Evolutionary conservation across 2,329 filamentous ascomycete genomes (phyloP).

Genomic region (Ceratocystis variospora): DNA sequence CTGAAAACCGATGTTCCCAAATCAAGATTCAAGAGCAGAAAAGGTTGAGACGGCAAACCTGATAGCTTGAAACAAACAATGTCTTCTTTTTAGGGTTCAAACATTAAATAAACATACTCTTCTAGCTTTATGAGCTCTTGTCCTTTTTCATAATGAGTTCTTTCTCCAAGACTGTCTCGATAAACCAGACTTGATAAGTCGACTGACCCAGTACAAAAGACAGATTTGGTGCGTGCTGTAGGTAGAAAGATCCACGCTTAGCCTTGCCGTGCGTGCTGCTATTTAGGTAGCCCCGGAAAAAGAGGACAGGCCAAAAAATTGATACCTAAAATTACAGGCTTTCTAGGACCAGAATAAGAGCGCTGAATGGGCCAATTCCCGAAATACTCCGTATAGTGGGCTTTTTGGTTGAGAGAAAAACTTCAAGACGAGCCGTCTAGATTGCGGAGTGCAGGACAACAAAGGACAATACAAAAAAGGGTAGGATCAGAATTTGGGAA

Average conservation of each 20-base stretch:
- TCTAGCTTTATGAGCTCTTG: too few species aligned
- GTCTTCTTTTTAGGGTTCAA: too few species aligned
- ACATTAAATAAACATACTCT: too few species aligned
- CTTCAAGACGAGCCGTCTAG: constrained; percentile 1
- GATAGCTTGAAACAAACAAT: too few species aligned
- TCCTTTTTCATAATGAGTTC: too few species aligned
- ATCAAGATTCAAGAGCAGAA: too few species aligned
- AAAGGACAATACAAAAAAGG: neutral
- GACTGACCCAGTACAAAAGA: constrained; percentile 7
- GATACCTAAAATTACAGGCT: constrained; percentile 19
- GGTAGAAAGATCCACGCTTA: constrained; percentile 9
- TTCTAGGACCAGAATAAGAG: neutral
- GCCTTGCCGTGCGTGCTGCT: neutral
- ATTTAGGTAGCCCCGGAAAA: constrained; percentile 1
- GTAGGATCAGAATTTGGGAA: constrained; percentile 4
- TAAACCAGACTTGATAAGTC: neutral
- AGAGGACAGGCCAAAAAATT: constrained; percentile 10
- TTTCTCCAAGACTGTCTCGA: too few species aligned
- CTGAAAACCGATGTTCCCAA: too few species aligned
- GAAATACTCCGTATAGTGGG: constrained; percentile 19
- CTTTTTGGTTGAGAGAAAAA: constrained; percentile 10
- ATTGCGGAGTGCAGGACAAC: neutral
- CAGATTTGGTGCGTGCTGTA: neutral
- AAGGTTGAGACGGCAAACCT: too few species aligned
- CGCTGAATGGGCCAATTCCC: constrained; percentile 18